Evolutionary conservation across 768 basidiomycete species (phyloP), one percentile per base, ranked within the genome.

Genomic region (Trametes coccinea): DNA sequence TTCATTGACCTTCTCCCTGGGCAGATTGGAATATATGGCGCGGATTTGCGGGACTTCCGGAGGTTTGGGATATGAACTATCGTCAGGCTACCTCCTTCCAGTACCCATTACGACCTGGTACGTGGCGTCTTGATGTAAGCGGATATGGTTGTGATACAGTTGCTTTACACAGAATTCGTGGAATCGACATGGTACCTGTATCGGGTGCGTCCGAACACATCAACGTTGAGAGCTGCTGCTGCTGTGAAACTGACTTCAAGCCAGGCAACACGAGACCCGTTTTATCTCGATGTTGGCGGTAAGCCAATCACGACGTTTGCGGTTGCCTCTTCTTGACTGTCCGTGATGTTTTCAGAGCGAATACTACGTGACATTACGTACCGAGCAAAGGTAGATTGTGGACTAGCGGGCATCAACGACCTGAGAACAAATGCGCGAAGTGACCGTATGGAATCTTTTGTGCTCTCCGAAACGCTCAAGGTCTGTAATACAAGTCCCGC

Each of bases 111-210:
- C 80, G 92, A 55, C 92, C 92, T 61, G 88, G 87, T 84, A 68
- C 60, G 73, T 63, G 30, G 29, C 14, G 58, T 45, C 16, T 43
- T 2, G n/a, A 37, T 37, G 6, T 6, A 37, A 5, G 34, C 2
- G 11, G 34, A 11, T 6, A 37, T 37, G 11, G 5, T 45, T 46
- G n/a, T 55, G 11, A 11, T 50, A 37, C 43, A 51, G 37, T 22
- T 40, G 46, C 29, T 60, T 51, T 7, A 34, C 34, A 85, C 34
- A 85, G 96, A 99, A 75, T 95, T 97, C 67, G 84, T 97, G 59
- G 97, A 99, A 75, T 94, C 92, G 22, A 99, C 93, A 5, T 95
- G 95, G 88, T 97, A 95, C 75, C 79, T 98, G 16, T 98, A 97
- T 70, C 83, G 91, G 53, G 93, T 90, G 66, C 63, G 84, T 73